A percentile compares a stretch with the other conserved stretches of the same genome.
These are phyloP conservation scores for Trypanosoma congolense DNA, from an alignment of 208 protist genomes.

Conservation along the genomic window DNA sequence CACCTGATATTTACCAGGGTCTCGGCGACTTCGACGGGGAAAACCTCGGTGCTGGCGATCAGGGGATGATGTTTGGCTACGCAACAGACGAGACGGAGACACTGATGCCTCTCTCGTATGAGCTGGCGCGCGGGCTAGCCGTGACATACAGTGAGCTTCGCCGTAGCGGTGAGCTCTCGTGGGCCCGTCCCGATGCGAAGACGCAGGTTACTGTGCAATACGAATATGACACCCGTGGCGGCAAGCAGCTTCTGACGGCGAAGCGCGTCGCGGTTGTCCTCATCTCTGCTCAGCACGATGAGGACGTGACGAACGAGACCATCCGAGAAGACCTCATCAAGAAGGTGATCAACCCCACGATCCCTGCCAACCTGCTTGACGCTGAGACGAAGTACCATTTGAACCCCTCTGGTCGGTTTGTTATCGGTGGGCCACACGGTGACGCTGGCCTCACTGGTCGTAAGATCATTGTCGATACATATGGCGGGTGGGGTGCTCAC, in stretches of 20 bases:
- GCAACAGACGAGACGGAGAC: neutral
- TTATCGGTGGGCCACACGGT: neutral
- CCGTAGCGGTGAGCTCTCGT: neutral
- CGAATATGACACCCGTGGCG: slow-evolving; percentile 97
- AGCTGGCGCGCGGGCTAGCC: neutral
- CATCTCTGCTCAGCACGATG: slow-evolving; percentile 1
- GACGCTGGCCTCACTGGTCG: neutral
- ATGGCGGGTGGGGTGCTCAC: neutral
- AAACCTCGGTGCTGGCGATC: neutral
- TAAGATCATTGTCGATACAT: neutral
- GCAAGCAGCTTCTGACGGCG: slow-evolving; percentile 58
- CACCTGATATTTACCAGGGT: neutral
- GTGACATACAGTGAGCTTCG: neutral
- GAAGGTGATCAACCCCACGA: neutral
- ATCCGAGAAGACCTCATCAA: neutral
- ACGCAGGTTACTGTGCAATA: slow-evolving; percentile 98
- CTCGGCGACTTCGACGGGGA: neutral
- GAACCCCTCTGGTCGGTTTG: neutral
- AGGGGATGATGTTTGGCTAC: slow-evolving; percentile 1
- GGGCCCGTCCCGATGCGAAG: slow-evolving; percentile 61
- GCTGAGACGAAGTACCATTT: neutral
- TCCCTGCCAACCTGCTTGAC: neutral
- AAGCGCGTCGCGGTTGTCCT: neutral
- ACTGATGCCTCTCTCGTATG: neutral
- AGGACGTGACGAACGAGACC: neutral